Conservation (phyloP, 805 yeast species). For the Ogataea minuta region DNA sequence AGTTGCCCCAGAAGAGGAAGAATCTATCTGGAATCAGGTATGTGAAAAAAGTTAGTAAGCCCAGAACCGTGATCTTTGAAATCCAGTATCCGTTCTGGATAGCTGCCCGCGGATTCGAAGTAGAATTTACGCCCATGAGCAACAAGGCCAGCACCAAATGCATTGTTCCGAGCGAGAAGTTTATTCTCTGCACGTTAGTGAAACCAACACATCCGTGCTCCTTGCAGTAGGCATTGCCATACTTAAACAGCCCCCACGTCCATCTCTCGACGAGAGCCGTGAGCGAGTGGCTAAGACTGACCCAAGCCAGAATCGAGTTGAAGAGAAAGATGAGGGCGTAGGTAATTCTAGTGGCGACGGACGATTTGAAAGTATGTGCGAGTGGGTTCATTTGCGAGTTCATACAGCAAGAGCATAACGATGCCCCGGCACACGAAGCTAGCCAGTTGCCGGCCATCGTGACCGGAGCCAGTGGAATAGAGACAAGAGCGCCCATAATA, state of each 20-base stretch:
- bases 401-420: constrained; percentile 65
- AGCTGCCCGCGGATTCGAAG: constrained; percentile 71
- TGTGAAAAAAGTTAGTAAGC: constrained; percentile 53
- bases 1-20: constrained; percentile 87
- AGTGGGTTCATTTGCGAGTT: constrained; percentile 34
- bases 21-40: constrained; percentile 85
- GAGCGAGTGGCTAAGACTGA: constrained; percentile 81
- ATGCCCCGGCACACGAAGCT: constrained; percentile 80
- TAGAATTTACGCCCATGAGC: constrained; percentile 71
- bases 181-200: constrained; percentile 89
- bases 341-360: constrained; percentile 79
- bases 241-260: constrained; percentile 65
- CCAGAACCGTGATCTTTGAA: constrained; percentile 62
- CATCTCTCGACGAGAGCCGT: constrained; percentile 69
- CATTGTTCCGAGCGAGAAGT: constrained; percentile 79
- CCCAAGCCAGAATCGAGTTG: constrained; percentile 87
- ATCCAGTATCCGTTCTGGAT: constrained; percentile 95
- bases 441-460: constrained; percentile 57
- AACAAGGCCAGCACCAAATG: constrained; percentile 70
- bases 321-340: constrained; percentile 77
- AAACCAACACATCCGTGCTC: constrained; percentile 87
- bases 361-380: constrained; percentile 54
- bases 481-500: constrained; percentile 64
- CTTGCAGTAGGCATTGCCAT: constrained; percentile 56
- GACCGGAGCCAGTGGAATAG: constrained; percentile 63